phyloP scores from a whole-genome alignment of 352 stramenopile species.

The Globisporangium cystogenes region DNA sequence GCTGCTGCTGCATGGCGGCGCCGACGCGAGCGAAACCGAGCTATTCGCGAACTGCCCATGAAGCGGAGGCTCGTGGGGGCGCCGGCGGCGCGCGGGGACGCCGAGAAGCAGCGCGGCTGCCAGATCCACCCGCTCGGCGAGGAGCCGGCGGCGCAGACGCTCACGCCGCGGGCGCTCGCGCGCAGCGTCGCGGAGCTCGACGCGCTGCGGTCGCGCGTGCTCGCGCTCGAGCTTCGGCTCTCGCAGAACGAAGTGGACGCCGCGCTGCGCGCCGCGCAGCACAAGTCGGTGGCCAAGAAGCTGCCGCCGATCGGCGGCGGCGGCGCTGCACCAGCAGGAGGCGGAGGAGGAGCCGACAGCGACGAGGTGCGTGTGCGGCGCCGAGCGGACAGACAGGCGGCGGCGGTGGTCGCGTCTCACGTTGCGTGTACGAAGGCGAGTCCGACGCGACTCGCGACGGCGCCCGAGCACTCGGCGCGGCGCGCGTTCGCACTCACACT shows the following conservation, averaged over 20 bases:
- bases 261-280: conserved; percentile 16
- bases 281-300: conserved; percentile 25
- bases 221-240: conserved; percentile 49
- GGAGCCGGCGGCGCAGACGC: conserved; percentile 30
- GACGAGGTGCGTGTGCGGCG: conserved; percentile 3
- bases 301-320: conserved; percentile 31
- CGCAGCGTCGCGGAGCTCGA: conserved; percentile 53
- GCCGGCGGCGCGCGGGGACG: conserved; percentile 14
- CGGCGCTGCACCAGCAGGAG: not conserved
- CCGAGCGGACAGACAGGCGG: too few species aligned
- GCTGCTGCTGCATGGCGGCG: not conserved
- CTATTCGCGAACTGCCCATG: not conserved
- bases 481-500: conserved; percentile 9
- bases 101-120: conserved; percentile 6
- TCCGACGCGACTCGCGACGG: conserved; percentile 5
- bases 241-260: conserved; percentile 42
- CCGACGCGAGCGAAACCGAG: too few species aligned
- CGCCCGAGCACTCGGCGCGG: conserved; percentile 9
- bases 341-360: too few species aligned
- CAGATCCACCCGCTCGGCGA: conserved; percentile 52
- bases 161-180: conserved; percentile 50
- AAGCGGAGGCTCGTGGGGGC: conserved; percentile 10
- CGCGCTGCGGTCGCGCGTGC: conserved; percentile 34
- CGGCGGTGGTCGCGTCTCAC: not conserved
- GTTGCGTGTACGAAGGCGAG: not conserved